A percentile compares a stretch with the other conserved stretches of the same genome.
Conservation (phyloP, 805 yeast genomes). For the Candida krabiensis region DNA sequence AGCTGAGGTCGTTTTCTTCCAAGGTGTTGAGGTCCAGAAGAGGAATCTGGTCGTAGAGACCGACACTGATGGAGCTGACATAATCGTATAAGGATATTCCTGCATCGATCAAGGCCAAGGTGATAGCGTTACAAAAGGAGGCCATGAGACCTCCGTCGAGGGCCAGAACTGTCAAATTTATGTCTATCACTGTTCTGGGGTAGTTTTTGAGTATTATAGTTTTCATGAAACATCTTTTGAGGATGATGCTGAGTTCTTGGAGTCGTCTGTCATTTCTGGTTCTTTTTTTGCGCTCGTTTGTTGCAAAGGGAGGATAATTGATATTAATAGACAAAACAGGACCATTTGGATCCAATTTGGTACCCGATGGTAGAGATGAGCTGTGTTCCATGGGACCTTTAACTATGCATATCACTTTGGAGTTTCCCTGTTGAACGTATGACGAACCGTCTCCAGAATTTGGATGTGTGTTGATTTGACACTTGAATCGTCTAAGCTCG, state of each 20-base stretch:
- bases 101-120: conserved; percentile 90
- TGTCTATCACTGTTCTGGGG: conserved; percentile 79
- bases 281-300: conserved; percentile 71
- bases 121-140: conserved; percentile 77
- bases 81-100: conserved; percentile 94
- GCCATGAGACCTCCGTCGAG: conserved; percentile 91
- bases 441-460: conserved; percentile 90
- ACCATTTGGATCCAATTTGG: conserved; percentile 47
- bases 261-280: conserved; percentile 66
- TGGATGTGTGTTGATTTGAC: conserved; percentile 86
- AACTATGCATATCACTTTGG: conserved; percentile 82
- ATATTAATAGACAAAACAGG: conserved; percentile 68
- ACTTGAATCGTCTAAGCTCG: conserved; percentile 79
- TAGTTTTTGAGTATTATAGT: conserved; percentile 72
- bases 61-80: conserved; percentile 77
- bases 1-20: conserved; percentile 84
- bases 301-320: conserved; percentile 77
- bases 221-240: conserved; percentile 70
- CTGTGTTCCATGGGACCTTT: conserved; percentile 79
- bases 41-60: conserved; percentile 73
- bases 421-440: conserved; percentile 86
- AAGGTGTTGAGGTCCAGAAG: conserved; percentile 77
- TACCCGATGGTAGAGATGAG: conserved; percentile 50
- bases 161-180: conserved; percentile 73
- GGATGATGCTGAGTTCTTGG: conserved; percentile 62